Evolutionary conservation across 2,329 filamentous ascomycete species (phyloP).

Genomic region (Hirsutella rhossiliensis): DNA sequence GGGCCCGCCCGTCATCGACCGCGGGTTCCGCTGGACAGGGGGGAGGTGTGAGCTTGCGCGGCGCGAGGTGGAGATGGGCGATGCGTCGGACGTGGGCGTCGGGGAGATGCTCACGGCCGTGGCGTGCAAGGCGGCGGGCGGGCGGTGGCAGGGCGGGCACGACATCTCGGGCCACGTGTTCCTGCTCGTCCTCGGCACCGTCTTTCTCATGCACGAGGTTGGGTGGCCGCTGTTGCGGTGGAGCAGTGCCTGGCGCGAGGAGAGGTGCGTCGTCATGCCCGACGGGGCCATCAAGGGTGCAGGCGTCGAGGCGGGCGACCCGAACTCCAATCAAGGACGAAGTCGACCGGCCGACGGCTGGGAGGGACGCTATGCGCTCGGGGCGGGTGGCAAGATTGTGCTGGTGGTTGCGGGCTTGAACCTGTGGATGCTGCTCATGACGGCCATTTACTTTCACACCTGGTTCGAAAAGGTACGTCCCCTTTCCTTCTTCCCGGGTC

Average conservation of each 20-base stretch:
- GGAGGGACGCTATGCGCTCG: slow-evolving; percentile 18
- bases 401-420: slow-evolving; percentile 56
- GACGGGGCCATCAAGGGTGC: slow-evolving; percentile 56
- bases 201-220: slow-evolving; percentile 72
- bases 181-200: slow-evolving; percentile 72
- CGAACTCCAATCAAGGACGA: too few relatives aligned
- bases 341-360: slow-evolving; percentile 8
- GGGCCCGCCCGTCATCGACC: slow-evolving; percentile 79
- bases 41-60: slow-evolving; percentile 61
- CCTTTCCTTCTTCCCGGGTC: too few relatives aligned
- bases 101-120: slow-evolving; percentile 54
- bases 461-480: slow-evolving; percentile 80
- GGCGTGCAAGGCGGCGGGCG: slow-evolving; percentile 73
- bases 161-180: slow-evolving; percentile 96
- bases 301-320: slow-evolving; percentile 30
- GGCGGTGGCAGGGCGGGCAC: slow-evolving; percentile 83
- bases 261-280: slow-evolving; percentile 50
- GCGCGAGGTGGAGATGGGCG: slow-evolving; percentile 32
- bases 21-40: slow-evolving; percentile 78
- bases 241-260: slow-evolving; percentile 35
- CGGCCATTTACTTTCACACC: slow-evolving; percentile 94
- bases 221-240: slow-evolving; percentile 41
- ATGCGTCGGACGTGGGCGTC: slow-evolving; percentile 21
- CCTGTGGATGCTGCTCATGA: slow-evolving; percentile 98
- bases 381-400: slow-evolving; percentile 42